Percentiles rank a stretch among this genome's conserved stretches.
These are phyloP conservation scores for Nosema granulosis DNA, from an alignment of 371 early-diverging fungal genomes.

Conservation along the genomic window DNA sequence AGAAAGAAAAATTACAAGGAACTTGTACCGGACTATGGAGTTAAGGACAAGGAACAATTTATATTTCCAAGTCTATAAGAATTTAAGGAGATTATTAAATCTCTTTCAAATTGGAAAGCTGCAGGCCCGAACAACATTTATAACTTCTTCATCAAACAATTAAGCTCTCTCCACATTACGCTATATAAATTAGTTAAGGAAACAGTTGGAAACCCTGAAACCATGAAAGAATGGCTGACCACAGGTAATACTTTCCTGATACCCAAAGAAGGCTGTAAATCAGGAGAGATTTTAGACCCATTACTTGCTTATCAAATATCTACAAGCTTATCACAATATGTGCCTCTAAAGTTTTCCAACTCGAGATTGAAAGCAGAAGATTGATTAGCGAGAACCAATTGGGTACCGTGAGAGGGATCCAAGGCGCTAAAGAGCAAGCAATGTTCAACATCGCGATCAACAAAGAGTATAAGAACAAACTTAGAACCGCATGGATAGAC, in stretches of 20 bases:
- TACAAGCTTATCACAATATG: slow-evolving; percentile 22
- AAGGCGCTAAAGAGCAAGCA: slow-evolving; percentile 29
- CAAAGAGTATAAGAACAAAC: not conserved
- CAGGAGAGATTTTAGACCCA: slow-evolving; percentile 27
- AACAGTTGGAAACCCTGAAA: not conserved
- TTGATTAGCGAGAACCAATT: slow-evolving; percentile 28
- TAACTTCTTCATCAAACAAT: not conserved
- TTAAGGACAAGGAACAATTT: too few relatives aligned
- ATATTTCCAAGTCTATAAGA: too few relatives aligned
- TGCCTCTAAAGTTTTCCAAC: not conserved
- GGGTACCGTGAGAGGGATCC: slow-evolving; percentile 21
- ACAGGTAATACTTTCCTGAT: slow-evolving; percentile 11
- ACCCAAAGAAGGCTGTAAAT: slow-evolving; percentile 1
- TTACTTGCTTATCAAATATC: slow-evolving; percentile 25
- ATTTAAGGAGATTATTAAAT: not conserved
- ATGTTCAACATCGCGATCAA: slow-evolving; percentile 13
- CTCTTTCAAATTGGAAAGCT: not conserved
- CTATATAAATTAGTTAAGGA: not conserved
- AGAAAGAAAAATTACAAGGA: too few relatives aligned
- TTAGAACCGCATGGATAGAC: slow-evolving; percentile 6
- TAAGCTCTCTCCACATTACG: not conserved
- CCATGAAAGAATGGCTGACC: slow-evolving; percentile 7
- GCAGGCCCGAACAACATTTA: not conserved
- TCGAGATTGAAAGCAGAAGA: slow-evolving; percentile 5
- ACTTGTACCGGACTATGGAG: too few relatives aligned